Percentiles rank a stretch among this genome's conserved stretches.
Evolutionary conservation across 169 alveolate genomes (phyloP).

Genomic region (Plasmodium reichenowi): DNA sequence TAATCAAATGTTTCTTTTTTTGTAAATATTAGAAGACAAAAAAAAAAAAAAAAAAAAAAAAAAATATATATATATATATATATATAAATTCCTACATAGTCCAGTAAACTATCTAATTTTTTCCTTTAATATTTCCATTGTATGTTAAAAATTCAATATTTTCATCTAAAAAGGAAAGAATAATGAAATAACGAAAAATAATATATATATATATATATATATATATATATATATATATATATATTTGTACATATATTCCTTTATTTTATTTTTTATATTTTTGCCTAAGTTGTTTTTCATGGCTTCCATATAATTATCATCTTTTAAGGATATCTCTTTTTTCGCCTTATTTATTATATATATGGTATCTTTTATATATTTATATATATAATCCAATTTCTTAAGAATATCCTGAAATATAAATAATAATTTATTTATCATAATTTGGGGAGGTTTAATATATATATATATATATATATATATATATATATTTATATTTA

Average conservation of each 20-base stretch:
- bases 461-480: background rate
- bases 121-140: slow-evolving; percentile 56
- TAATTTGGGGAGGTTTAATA: too few relatives aligned
- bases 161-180: slow-evolving; percentile 42
- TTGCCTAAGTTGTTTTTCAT: slow-evolving; percentile 55
- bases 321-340: slow-evolving; percentile 65
- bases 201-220: background rate
- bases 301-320: slow-evolving; percentile 42
- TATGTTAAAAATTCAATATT: slow-evolving; percentile 63
- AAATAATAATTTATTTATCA: background rate
- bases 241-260: background rate
- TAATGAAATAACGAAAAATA: background rate
- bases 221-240: slow-evolving; percentile 1
- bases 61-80: background rate
- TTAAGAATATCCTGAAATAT: slow-evolving; percentile 53
- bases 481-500: background rate
- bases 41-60: too few relatives aligned
- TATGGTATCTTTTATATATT: slow-evolving; percentile 65
- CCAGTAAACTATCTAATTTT: background rate
- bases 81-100: background rate
- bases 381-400: slow-evolving; percentile 54
- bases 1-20: background rate
- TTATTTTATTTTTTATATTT: slow-evolving; percentile 4
- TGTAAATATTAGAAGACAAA: too few relatives aligned
- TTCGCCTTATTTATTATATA: slow-evolving; percentile 68